Conservation (phyloP, 306 rosid genomes). For the Calophaca sinica region DNA sequence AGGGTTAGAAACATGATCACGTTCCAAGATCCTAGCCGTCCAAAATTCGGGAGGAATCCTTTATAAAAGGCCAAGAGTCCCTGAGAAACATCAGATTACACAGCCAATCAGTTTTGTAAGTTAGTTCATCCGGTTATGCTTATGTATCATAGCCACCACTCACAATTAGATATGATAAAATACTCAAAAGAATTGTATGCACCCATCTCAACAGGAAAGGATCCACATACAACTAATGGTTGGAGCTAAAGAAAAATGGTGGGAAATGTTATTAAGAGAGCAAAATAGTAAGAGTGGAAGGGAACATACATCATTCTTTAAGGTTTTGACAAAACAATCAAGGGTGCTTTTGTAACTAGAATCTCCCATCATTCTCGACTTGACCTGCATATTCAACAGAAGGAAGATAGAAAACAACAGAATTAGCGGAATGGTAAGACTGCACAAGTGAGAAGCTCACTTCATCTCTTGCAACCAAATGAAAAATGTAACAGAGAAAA, state of each 20-base stretch:
- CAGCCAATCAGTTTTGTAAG: constrained; percentile 24
- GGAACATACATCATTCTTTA: constrained; percentile 84
- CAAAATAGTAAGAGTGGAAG: constrained; percentile 24
- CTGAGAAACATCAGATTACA: constrained; percentile 57
- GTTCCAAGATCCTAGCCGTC: constrained; percentile 98
- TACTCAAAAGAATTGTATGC: constrained; percentile 3
- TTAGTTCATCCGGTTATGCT: background rate
- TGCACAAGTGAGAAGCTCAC: constrained; percentile 30
- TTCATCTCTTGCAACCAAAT: constrained; percentile 30
- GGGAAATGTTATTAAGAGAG: constrained; percentile 25
- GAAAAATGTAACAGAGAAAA: constrained; percentile 1
- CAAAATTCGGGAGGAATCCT: constrained; percentile 94
- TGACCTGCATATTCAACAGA: constrained; percentile 70
- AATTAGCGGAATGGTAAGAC: constrained; percentile 26
- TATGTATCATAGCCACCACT: constrained; percentile 1
- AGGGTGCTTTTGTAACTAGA: constrained; percentile 88
- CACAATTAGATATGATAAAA: constrained; percentile 26
- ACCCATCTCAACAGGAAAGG: background rate
- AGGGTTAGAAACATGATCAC: constrained; percentile 98
- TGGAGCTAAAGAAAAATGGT: constrained; percentile 23
- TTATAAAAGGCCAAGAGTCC: constrained; percentile 91
- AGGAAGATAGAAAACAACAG: constrained; percentile 31
- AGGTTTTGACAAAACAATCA: constrained; percentile 90
- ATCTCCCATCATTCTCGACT: constrained; percentile 99
- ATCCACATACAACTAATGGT: background rate